Percentiles rank a stretch among this genome's conserved stretches.
phyloP scores from a whole-genome alignment of 208 protist genomes.

The Leptomonas seymouri region DNA sequence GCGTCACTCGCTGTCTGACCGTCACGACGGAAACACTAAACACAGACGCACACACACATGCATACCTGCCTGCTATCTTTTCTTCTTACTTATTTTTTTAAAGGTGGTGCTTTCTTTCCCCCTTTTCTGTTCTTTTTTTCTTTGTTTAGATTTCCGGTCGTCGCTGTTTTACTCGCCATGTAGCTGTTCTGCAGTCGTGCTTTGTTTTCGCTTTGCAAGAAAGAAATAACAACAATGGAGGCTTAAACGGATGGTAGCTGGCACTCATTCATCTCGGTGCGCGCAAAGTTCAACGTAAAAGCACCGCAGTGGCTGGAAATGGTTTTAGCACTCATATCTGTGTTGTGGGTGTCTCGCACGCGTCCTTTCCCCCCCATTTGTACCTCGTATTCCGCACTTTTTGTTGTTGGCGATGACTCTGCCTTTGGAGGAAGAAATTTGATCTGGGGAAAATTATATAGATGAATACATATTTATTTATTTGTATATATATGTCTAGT shows the following conservation, averaged over 20 bases:
- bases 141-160: not conserved
- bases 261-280: too few species aligned
- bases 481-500: constrained; percentile 2
- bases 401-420: too few species aligned
- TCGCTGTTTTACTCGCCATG: not conserved
- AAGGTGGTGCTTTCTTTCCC: not conserved
- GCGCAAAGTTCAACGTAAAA: too few species aligned
- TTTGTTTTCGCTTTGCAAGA: not conserved
- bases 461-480: not conserved
- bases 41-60: not conserved
- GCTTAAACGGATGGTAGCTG: too few species aligned
- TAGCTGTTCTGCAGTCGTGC: not conserved
- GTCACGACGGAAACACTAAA: not conserved
- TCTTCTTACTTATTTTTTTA: constrained; percentile 5
- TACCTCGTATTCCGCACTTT: too few species aligned
- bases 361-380: not conserved
- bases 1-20: too few species aligned
- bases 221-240: too few species aligned
- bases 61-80: not conserved
- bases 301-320: too few species aligned
- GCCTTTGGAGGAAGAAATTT: too few species aligned
- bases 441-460: too few species aligned
- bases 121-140: constrained; percentile 13
- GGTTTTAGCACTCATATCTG: too few species aligned
- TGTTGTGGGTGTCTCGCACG: too few species aligned